phyloP scores from a whole-genome alignment of 345 rosid species.

The Excoecaria agallocha region DNA sequence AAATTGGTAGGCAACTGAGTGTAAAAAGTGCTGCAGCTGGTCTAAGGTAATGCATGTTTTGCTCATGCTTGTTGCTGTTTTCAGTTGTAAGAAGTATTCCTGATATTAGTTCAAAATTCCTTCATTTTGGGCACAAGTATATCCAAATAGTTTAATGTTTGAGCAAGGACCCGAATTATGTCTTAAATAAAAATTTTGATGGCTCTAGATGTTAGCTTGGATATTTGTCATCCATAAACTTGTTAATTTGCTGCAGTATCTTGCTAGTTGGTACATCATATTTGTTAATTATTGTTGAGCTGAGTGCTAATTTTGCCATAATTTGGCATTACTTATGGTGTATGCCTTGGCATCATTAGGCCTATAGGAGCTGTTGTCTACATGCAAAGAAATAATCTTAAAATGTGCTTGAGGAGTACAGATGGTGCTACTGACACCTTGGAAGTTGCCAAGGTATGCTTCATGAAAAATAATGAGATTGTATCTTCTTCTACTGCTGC shows the following conservation, averaged over 20 bases:
- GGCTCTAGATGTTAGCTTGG: neutral
- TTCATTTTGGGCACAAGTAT: neutral
- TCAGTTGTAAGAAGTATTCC: neutral
- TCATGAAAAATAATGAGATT: neutral
- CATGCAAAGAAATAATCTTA: constrained; percentile 70
- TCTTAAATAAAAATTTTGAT: too few relatives aligned
- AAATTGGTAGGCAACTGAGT: constrained; percentile 78
- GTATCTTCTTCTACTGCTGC: neutral
- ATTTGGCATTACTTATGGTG: neutral
- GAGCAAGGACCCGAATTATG: constrained; percentile 1
- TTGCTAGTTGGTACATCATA: neutral
- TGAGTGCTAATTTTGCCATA: neutral
- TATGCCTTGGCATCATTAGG: constrained; percentile 39
- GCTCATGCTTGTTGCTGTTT: neutral
- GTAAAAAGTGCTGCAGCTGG: constrained; percentile 69
- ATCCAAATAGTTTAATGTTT: neutral
- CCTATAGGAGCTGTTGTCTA: constrained; percentile 78
- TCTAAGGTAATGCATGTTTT: constrained; percentile 49
- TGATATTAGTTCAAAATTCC: neutral
- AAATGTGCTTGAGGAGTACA: constrained; percentile 79
- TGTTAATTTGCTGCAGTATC: neutral
- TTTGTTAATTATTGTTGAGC: neutral
- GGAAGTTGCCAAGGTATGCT: constrained; percentile 77
- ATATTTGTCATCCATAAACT: too few relatives aligned
- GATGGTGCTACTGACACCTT: constrained; percentile 56